A percentile compares a stretch with the other conserved stretches of the same genome.
Conservation (phyloP, 2,329 filamentous ascomycete species). For the Orbilia brochopaga region DNA sequence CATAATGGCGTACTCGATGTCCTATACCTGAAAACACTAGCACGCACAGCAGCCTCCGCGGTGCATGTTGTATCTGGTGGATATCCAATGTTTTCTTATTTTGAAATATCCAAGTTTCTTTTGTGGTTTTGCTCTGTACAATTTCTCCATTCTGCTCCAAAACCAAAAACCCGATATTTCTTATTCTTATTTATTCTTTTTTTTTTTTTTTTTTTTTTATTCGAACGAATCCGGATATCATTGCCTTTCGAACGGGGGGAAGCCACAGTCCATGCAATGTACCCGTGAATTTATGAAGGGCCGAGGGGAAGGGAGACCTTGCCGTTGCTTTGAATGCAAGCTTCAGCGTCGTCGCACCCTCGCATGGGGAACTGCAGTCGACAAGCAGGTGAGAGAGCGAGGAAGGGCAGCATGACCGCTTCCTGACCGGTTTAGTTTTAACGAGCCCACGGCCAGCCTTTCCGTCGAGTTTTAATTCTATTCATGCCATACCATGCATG, state of each 20-base stretch:
- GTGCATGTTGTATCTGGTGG: no score
- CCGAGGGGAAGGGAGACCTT: neutral
- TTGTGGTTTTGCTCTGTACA: no score
- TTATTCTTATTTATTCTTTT: neutral
- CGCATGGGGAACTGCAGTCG: constrained; percentile 41
- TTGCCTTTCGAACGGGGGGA: constrained; percentile 25
- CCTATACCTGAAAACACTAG: neutral
- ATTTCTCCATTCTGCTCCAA: no score
- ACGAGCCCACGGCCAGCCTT: neutral
- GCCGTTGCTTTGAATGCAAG: constrained; percentile 6
- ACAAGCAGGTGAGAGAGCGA: constrained; percentile 26
- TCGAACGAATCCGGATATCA: constrained; percentile 19
- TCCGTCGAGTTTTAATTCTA: no score
- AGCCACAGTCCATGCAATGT: constrained; percentile 17
- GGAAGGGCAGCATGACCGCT: neutral
- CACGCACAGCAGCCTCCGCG: no score
- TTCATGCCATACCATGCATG: no score
- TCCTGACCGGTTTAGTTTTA: no score
- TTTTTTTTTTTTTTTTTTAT: neutral
- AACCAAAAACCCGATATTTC: neutral
- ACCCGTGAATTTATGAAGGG: constrained; percentile 16
- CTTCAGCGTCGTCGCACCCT: constrained; percentile 34
- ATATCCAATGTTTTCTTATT: no score
- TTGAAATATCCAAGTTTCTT: no score
- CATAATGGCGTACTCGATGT: neutral